phyloP scores from a whole-genome alignment of 2,329 filamentous ascomycete genomes.

The Phialocephala sp. region DNA sequence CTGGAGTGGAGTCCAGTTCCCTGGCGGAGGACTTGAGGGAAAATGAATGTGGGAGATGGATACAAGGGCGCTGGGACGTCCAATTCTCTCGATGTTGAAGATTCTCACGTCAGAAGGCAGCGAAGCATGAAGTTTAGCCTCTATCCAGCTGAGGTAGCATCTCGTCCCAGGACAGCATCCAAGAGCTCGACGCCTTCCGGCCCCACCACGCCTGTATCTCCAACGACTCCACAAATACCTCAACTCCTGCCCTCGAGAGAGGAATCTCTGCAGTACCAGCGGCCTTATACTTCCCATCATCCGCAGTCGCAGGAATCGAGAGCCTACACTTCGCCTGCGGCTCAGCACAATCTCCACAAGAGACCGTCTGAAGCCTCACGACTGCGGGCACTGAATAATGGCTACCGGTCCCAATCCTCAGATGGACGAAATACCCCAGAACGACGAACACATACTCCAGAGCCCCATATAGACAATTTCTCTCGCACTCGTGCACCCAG shows the following conservation, averaged over 20 bases:
- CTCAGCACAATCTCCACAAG: slow-evolving; percentile 33
- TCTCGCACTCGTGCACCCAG: slow-evolving; percentile 40
- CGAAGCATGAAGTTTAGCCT: slow-evolving; percentile 40
- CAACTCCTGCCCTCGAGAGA: slow-evolving; percentile 27
- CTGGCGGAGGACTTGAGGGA: slow-evolving; percentile 17
- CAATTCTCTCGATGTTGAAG: slow-evolving; percentile 26
- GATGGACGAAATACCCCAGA: slow-evolving; percentile 38
- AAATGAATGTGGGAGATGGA: slow-evolving; percentile 36
- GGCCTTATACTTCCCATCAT: slow-evolving; percentile 37
- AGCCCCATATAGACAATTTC: slow-evolving; percentile 37
- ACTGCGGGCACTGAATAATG: slow-evolving; percentile 42
- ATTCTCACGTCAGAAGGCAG: slow-evolving; percentile 31
- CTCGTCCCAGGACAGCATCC: slow-evolving; percentile 34
- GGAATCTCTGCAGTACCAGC: slow-evolving; percentile 27
- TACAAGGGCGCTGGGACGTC: slow-evolving; percentile 31
- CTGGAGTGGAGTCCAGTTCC: slow-evolving; percentile 22
- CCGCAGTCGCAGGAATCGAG: slow-evolving; percentile 29
- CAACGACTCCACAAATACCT: slow-evolving; percentile 28
- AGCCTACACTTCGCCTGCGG: slow-evolving; percentile 33
- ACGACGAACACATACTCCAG: slow-evolving; percentile 1
- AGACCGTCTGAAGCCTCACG: slow-evolving; percentile 43
- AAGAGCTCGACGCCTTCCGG: slow-evolving; percentile 28
- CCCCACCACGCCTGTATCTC: slow-evolving; percentile 29
- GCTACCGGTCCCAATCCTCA: slow-evolving; percentile 36
- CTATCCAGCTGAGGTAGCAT: slow-evolving; percentile 28